These are phyloP conservation scores for Mucor plumbeus DNA, from an alignment of 371 early-diverging fungal species.

Conservation along the genomic window DNA sequence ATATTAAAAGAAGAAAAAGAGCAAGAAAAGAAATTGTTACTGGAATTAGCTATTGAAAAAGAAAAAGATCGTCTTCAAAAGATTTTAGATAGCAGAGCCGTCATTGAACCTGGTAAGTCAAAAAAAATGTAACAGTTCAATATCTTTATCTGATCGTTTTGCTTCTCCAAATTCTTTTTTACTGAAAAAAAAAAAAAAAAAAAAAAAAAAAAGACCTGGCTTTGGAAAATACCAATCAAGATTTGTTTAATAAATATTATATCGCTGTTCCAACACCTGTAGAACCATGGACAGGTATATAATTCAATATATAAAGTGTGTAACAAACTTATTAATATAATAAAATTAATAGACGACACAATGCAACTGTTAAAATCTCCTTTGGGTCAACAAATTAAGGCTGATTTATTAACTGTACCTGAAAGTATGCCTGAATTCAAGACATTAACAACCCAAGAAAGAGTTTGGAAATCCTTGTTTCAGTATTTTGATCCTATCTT, in stretches of 20 bases:
- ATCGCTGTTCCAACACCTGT: slow-evolving; percentile 30
- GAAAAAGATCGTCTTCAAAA: slow-evolving; percentile 17
- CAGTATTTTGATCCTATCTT: slow-evolving; percentile 40
- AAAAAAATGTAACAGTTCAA: neutral
- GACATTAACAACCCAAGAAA: slow-evolving; percentile 28
- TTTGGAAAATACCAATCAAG: slow-evolving; percentile 20
- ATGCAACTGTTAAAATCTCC: slow-evolving; percentile 28
- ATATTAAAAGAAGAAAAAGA: slow-evolving; percentile 12
- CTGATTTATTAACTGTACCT: slow-evolving; percentile 32
- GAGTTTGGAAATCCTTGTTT: slow-evolving; percentile 37
- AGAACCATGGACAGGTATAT: slow-evolving; percentile 30
- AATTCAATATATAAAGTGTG: neutral
- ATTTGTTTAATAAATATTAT: slow-evolving; percentile 24
- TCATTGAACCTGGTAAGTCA: slow-evolving; percentile 30
- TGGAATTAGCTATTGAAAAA: slow-evolving; percentile 15
- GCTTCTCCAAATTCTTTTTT: neutral
- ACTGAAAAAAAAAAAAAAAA: too few species aligned
- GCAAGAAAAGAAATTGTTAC: slow-evolving; percentile 12
- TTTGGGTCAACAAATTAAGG: slow-evolving; percentile 24
- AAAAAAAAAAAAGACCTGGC: slow-evolving; percentile 15
- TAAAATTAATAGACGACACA: slow-evolving; percentile 16
- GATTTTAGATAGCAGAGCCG: slow-evolving; percentile 23
- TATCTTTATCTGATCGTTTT: neutral
- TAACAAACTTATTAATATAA: neutral
- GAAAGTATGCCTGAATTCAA: slow-evolving; percentile 36